Conservation (phyloP, 129 eudicot species). For the Tagetes erecta region DNA sequence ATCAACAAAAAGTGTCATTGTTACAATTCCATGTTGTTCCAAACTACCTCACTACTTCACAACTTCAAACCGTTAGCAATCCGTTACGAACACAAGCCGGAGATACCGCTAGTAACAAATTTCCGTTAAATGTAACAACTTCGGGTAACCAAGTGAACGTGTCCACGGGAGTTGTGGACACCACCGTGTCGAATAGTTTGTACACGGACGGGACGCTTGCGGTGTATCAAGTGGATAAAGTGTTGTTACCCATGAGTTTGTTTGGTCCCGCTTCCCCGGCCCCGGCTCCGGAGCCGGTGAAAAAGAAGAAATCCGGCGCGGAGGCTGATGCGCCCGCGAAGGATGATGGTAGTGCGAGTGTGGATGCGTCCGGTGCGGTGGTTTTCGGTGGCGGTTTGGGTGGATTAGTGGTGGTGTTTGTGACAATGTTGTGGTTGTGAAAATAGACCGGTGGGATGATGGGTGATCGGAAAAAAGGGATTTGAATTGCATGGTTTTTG, state of each 20-base stretch:
- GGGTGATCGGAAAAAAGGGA: slow-evolving; percentile 1
- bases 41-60: slow-evolving; percentile 42
- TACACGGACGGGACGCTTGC: slow-evolving; percentile 69
- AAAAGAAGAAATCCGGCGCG: slow-evolving; percentile 53
- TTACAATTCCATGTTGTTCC: slow-evolving; percentile 75
- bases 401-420: slow-evolving; percentile 30
- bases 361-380: slow-evolving; percentile 36
- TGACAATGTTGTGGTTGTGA: slow-evolving; percentile 35
- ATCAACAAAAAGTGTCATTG: slow-evolving; percentile 67
- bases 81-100: slow-evolving; percentile 93
- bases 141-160: slow-evolving; percentile 78
- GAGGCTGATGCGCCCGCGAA: slow-evolving; percentile 35
- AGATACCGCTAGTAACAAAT: slow-evolving; percentile 41
- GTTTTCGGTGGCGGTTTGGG: slow-evolving; percentile 19
- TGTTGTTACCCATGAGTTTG: slow-evolving; percentile 64
- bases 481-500: not conserved
- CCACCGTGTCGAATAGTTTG: slow-evolving; percentile 57
- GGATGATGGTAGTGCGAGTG: slow-evolving; percentile 16
- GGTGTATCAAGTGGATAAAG: slow-evolving; percentile 78
- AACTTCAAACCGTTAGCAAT: slow-evolving; percentile 80
- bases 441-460: slow-evolving; percentile 2
- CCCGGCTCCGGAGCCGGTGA: slow-evolving; percentile 46
- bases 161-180: slow-evolving; percentile 63
- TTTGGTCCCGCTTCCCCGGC: slow-evolving; percentile 63
- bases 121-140: slow-evolving; percentile 70